Base-by-base conservation (phyloP, 805 yeast genomes). In the Brettanomyces anomalus region DNA sequence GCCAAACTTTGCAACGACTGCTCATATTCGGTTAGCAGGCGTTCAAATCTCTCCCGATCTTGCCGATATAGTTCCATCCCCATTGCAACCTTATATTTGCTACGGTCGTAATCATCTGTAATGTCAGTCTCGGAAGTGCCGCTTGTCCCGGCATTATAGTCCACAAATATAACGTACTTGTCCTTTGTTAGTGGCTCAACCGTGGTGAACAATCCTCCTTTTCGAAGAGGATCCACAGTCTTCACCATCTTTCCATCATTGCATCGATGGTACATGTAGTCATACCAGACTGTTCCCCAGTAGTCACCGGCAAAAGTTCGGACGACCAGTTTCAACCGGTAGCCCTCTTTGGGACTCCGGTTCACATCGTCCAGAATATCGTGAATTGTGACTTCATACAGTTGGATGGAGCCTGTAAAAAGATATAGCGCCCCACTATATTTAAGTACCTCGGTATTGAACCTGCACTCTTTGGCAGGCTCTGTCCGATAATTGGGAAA, bases 41-140 rank as follows among this genome's bases (percentile, higher is more conserved):
- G 41, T 18, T 46, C 42, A 20, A 49, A 39, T 10, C 30, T 16
- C 7, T 15, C 42, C 14, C 50, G 44, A 41, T 58, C 61, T 33
- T 53, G 60, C 16, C 50, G 57, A 36, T 54, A 47, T 15, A 60
- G 15, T 14, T 52, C 48, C 55, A 60, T 51, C 2, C 60, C 60
- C 8, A 60, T 24, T 1, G 56, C 60, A 31, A 57, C 43, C 17
- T 47, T 45, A 17, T 24, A 24, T 24, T 11, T 24, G 28, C 28
- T 24, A 7, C 16, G 33, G 16, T 37, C 43, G 8, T n/a, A 15
- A 10, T 37, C 31, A 11, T 38, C 24, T 5, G 31, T 36, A 16
- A 15, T 20, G 13, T 42, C 41, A 3, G 46, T 36, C 5, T 45
- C 49, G 11, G n/a, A n/a, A 2, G 15, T 28, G 18, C 37, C 15